phyloP scores from a whole-genome alignment of 1,284 basidiomycete genomes.

The Cutaneotrichosporon sp. region DNA sequence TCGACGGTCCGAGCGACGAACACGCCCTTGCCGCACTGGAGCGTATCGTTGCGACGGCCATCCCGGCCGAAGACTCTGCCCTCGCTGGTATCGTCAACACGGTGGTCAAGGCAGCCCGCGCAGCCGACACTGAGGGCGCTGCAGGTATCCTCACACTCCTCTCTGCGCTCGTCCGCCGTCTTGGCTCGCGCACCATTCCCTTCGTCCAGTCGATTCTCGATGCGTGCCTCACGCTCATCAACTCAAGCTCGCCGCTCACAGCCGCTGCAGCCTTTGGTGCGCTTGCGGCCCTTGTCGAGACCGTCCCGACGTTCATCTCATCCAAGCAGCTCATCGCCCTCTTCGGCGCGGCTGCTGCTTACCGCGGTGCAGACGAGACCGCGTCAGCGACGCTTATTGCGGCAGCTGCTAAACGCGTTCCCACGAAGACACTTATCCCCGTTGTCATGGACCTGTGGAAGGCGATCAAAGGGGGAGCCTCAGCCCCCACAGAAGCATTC shows the following conservation, averaged over 20 bases:
- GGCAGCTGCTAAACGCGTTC: constrained; percentile 62
- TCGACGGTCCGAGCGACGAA: constrained; percentile 48
- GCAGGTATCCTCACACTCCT: constrained; percentile 56
- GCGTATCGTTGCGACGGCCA: constrained; percentile 57
- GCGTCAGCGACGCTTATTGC: constrained; percentile 47
- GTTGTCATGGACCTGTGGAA: constrained; percentile 54
- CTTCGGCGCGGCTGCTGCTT: constrained; percentile 39
- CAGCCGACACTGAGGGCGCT: constrained; percentile 51
- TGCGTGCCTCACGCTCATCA: constrained; percentile 55
- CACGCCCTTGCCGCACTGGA: constrained; percentile 55
- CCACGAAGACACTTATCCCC: constrained; percentile 63
- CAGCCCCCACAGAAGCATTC: constrained; percentile 51
- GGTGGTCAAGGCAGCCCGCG: constrained; percentile 54
- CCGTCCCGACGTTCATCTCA: constrained; percentile 49
- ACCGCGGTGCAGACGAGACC: constrained; percentile 24
- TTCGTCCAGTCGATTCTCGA: constrained; percentile 68
- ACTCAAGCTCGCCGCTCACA: constrained; percentile 17
- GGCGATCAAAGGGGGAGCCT: constrained; percentile 26
- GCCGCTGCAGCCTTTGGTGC: constrained; percentile 28
- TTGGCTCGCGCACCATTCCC: constrained; percentile 83
- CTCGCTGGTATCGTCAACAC: constrained; percentile 59
- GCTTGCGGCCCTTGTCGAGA: constrained; percentile 36
- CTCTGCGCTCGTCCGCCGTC: constrained; percentile 49
- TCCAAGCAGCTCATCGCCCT: constrained; percentile 47
- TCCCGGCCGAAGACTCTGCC: constrained; percentile 61